These are phyloP conservation scores for Penicillium sp. DNA, from an alignment of 2,329 filamentous ascomycete species.

Conservation along the genomic window DNA sequence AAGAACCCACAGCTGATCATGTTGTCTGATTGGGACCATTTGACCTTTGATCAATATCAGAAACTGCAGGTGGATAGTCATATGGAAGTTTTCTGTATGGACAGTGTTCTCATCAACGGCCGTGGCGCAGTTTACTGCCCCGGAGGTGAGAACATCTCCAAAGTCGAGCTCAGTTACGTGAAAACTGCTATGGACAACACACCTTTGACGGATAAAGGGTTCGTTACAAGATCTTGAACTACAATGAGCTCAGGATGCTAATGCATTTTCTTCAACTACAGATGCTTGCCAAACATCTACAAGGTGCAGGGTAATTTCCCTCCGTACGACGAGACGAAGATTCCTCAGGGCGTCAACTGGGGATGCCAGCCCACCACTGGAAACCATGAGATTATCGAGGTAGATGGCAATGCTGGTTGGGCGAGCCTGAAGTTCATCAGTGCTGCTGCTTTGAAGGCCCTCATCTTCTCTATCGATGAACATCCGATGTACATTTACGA, in stretches of 20 bases:
- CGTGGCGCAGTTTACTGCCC: constrained; percentile 20
- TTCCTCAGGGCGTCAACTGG: constrained; percentile 24
- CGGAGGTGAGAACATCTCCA: constrained; percentile 13
- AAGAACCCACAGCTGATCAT: constrained; percentile 49
- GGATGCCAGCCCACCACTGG: constrained; percentile 50
- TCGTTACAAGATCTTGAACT: neutral
- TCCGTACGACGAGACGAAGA: constrained; percentile 16
- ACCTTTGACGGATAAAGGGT: constrained; percentile 20
- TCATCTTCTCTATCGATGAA: constrained; percentile 44
- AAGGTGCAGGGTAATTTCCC: constrained; percentile 25
- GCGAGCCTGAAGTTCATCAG: constrained; percentile 56
- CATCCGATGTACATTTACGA: constrained; percentile 42
- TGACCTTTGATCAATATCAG: constrained; percentile 48
- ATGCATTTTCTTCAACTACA: neutral
- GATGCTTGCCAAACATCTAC: constrained; percentile 28
- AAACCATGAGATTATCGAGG: constrained; percentile 45
- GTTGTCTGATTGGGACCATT: constrained; percentile 58
- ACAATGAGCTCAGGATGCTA: neutral
- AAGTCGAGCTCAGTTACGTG: constrained; percentile 1
- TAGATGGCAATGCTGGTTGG: constrained; percentile 45
- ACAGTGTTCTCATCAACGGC: constrained; percentile 24
- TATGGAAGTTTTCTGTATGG: constrained; percentile 12
- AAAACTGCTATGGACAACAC: constrained; percentile 8
- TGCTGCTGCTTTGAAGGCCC: constrained; percentile 51
- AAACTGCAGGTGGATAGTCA: constrained; percentile 9